phyloP scores from a whole-genome alignment of 768 basidiomycete genomes.

The Tylopilus subfusipes region DNA sequence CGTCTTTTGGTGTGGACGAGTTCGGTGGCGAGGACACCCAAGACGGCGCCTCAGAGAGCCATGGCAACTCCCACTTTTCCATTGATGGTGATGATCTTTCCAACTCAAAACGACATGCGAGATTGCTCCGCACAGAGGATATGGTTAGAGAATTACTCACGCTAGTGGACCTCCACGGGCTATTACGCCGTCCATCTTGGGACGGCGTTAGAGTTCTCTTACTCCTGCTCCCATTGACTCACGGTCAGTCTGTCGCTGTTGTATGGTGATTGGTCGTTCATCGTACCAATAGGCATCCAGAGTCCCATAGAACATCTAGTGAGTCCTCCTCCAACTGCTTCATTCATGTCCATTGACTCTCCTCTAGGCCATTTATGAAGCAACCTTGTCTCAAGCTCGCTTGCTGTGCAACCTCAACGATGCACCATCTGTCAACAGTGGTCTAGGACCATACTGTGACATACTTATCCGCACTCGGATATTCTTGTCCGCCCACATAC shows the following conservation, averaged over 20 bases:
- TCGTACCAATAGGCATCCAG: conserved; percentile 22
- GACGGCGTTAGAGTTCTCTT: conserved; percentile 82
- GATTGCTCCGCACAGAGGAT: conserved; percentile 54
- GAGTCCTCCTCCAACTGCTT: neutral
- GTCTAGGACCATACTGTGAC: conserved; percentile 55
- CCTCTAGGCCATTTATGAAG: conserved; percentile 67
- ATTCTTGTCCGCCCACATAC: conserved; percentile 86
- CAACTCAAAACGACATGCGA: conserved; percentile 38
- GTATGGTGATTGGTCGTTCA: conserved; percentile 6
- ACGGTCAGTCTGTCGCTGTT: conserved; percentile 49
- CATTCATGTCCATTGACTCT: conserved; percentile 4
- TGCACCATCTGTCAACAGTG: conserved; percentile 44
- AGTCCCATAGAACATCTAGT: conserved; percentile 26
- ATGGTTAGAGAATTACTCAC: conserved; percentile 77
- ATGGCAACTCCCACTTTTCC: conserved; percentile 5
- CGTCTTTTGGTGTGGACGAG: conserved; percentile 85
- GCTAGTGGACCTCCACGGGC: conserved; percentile 73
- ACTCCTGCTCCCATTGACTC: conserved; percentile 76
- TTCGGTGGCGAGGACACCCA: conserved; percentile 49
- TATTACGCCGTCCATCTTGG: conserved; percentile 80
- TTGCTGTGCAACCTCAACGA: conserved; percentile 61
- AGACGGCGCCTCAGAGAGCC: conserved; percentile 1
- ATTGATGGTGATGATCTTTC: conserved; percentile 30
- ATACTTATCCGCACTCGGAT: conserved; percentile 66
- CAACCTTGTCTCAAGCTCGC: conserved; percentile 78